These are phyloP conservation scores for Carallia pectinifolia DNA, from an alignment of 345 rosid genomes.

Conservation along the genomic window DNA sequence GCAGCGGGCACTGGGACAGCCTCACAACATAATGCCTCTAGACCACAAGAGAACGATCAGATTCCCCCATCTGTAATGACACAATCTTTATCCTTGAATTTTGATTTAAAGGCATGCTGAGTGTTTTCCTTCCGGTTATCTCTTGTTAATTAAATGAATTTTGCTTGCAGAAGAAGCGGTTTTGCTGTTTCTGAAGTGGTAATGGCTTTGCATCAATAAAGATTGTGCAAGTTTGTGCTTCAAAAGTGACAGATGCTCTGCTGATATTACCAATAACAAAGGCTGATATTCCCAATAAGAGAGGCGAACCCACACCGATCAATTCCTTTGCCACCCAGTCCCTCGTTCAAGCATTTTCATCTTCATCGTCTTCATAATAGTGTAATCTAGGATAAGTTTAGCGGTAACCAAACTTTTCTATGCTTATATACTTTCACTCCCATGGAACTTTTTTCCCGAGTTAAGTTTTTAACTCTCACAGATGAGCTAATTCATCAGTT, in stretches of 20 bases:
- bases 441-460: not conserved
- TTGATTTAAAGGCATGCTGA: not conserved
- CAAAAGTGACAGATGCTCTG: too few relatives aligned
- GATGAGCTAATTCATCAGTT: too few relatives aligned
- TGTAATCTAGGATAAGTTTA: conserved; percentile 4
- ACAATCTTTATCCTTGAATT: not conserved
- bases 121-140: not conserved
- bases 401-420: not conserved
- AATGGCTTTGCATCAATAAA: not conserved
- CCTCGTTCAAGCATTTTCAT: not conserved
- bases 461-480: not conserved
- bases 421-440: not conserved
- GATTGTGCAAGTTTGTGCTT: not conserved
- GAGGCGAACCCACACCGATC: not conserved
- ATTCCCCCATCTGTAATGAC: conserved; percentile 13
- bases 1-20: conserved; percentile 28
- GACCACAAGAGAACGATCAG: conserved; percentile 9
- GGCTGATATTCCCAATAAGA: not conserved
- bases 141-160: not conserved
- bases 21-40: conserved; percentile 16
- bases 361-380: not conserved
- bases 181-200: conserved; percentile 59
- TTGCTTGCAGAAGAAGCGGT: conserved; percentile 59
- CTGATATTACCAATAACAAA: too few relatives aligned
- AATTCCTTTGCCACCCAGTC: not conserved